These are phyloP conservation scores for Stylosanthes scabra DNA, from an alignment of 331 rosid species.

Conservation along the genomic window DNA sequence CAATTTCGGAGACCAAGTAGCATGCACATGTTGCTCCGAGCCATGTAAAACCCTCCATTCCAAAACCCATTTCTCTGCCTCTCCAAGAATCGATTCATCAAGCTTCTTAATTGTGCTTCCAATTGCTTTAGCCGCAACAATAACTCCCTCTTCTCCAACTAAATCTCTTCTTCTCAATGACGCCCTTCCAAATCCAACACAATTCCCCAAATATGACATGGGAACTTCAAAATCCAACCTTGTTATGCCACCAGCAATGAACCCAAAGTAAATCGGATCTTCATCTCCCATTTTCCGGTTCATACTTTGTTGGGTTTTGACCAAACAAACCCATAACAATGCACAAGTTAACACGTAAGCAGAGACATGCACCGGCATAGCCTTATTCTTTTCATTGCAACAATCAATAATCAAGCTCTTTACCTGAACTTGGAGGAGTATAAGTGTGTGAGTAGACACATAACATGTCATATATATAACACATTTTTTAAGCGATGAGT, in stretches of 20 bases:
- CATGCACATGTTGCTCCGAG: slow-evolving; percentile 44
- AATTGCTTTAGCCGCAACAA: slow-evolving; percentile 47
- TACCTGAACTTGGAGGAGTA: not conserved
- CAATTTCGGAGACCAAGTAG: slow-evolving; percentile 56
- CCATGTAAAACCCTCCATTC: slow-evolving; percentile 46
- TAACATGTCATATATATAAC: too few relatives aligned
- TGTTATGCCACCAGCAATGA: slow-evolving; percentile 56
- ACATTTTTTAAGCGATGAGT: too few relatives aligned
- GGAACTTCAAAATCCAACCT: slow-evolving; percentile 41
- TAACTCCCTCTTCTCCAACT: slow-evolving; percentile 47
- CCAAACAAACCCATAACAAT: slow-evolving; percentile 54
- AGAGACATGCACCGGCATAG: slow-evolving; percentile 44
- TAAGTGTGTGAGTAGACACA: too few relatives aligned
- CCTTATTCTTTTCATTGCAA: slow-evolving; percentile 34
- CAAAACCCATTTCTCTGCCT: slow-evolving; percentile 50
- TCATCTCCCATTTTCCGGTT: not conserved
- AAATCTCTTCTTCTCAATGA: slow-evolving; percentile 31
- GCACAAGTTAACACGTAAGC: slow-evolving; percentile 55
- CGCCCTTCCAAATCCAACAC: slow-evolving; percentile 52
- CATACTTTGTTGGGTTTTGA: slow-evolving; percentile 30
- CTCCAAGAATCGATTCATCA: slow-evolving; percentile 40
- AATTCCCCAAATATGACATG: slow-evolving; percentile 44
- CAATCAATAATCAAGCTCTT: slow-evolving; percentile 29
- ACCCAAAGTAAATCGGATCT: slow-evolving; percentile 50
- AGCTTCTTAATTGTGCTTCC: slow-evolving; percentile 46